These are phyloP conservation scores for Carex sylvatica DNA, from an alignment of 202 grass and related monocot genomes.

Conservation along the genomic window DNA sequence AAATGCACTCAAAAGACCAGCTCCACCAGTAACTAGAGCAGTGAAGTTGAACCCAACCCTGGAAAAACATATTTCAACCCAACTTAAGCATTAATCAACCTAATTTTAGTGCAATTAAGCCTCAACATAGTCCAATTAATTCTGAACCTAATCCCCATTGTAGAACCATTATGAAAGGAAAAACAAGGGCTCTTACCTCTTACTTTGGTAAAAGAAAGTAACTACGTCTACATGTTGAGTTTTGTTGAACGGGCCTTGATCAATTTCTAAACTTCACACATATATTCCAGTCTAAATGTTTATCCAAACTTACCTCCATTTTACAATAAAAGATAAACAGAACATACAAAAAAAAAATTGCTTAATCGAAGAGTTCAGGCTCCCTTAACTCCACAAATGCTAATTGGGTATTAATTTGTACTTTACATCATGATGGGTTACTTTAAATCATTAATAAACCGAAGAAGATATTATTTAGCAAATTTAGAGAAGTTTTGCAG, in stretches of 20 bases:
- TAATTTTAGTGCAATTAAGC: background rate
- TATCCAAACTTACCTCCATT: background rate
- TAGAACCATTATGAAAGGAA: background rate
- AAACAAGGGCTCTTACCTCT: background rate
- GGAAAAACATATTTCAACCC: conserved; percentile 25
- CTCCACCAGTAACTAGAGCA: conserved; percentile 76
- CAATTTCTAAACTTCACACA: background rate
- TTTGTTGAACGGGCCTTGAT: background rate
- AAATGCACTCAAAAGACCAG: conserved; percentile 89
- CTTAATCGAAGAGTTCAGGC: background rate
- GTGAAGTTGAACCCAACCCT: conserved; percentile 97
- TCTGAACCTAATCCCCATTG: background rate
- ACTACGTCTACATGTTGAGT: background rate
- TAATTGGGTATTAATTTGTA: background rate
- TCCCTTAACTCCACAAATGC: background rate
- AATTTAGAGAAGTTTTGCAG: conserved; percentile 16
- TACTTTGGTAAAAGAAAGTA: background rate
- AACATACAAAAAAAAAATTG: background rate
- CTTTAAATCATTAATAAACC: background rate
- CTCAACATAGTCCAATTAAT: background rate
- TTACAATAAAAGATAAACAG: background rate
- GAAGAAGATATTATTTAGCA: background rate
- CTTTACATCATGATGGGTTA: background rate
- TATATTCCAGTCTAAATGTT: background rate
- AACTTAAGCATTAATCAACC: background rate